Evolutionary conservation across 2,329 filamentous ascomycete species (phyloP).

Genomic region (Verticillium nubilum): DNA sequence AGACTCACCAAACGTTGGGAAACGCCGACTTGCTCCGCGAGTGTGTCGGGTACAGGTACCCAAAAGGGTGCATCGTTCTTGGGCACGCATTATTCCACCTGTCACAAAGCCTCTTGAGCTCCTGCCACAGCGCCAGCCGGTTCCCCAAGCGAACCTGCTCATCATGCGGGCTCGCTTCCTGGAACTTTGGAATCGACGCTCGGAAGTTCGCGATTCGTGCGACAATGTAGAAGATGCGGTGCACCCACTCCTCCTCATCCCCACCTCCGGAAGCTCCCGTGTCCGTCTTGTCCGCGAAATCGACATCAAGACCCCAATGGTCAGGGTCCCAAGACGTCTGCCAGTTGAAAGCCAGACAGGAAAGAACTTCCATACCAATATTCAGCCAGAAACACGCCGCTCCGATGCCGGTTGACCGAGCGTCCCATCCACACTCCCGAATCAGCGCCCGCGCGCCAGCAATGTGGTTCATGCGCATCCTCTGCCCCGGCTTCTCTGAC

Average conservation of each 20-base stretch:
- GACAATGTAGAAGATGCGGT: slow-evolving; percentile 82
- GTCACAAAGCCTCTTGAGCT: slow-evolving; percentile 75
- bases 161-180: slow-evolving; percentile 53
- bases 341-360: slow-evolving; percentile 84
- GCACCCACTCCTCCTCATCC: slow-evolving; percentile 79
- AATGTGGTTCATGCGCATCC: slow-evolving; percentile 75
- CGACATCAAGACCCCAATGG: slow-evolving; percentile 80
- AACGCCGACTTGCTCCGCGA: slow-evolving; percentile 68
- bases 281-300: slow-evolving; percentile 35
- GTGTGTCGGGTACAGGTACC: slow-evolving; percentile 65
- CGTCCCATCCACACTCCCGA: slow-evolving; percentile 86
- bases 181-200: slow-evolving; percentile 58
- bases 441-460: slow-evolving; percentile 80
- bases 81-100: slow-evolving; percentile 76
- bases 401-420: slow-evolving; percentile 70
- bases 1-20: slow-evolving; percentile 73
- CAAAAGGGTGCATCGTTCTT: slow-evolving; percentile 80
- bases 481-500: slow-evolving; percentile 68
- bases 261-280: slow-evolving; percentile 27
- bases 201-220: slow-evolving; percentile 85
- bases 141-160: slow-evolving; percentile 60
- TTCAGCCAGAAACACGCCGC: slow-evolving; percentile 94
- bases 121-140: slow-evolving; percentile 70
- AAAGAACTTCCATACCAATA: slow-evolving; percentile 83
- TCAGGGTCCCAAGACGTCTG: slow-evolving; percentile 84